Evolutionary conservation across 208 protist species (phyloP).

Genomic region (Trypanosoma theileri): DNA sequence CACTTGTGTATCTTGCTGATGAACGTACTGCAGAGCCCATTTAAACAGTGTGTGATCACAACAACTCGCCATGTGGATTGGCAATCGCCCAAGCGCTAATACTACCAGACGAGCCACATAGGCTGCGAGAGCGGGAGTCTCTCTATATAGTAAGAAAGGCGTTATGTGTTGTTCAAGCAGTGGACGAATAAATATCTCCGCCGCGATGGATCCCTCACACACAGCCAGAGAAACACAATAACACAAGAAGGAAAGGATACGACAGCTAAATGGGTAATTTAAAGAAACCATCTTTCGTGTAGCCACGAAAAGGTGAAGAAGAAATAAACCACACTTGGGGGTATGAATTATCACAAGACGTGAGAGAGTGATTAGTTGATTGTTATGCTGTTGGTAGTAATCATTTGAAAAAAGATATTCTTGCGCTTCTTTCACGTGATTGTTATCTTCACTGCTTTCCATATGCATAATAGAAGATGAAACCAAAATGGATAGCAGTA

Average conservation of each 20-base stretch:
- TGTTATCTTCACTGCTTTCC: background rate
- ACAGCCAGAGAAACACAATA: constrained; percentile 14
- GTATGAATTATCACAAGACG: constrained; percentile 18
- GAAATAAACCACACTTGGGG: constrained; percentile 16
- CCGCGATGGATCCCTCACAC: background rate
- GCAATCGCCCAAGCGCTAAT: constrained; percentile 24
- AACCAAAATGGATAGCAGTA: constrained; percentile 21
- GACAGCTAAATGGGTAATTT: constrained; percentile 7
- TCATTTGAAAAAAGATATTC: constrained; percentile 22
- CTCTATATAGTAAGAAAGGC: constrained; percentile 22
- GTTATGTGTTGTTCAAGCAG: constrained; percentile 29
- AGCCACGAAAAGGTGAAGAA: constrained; percentile 17
- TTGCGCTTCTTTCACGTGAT: background rate
- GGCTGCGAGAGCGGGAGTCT: constrained; percentile 15
- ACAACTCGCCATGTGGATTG: constrained; percentile 8
- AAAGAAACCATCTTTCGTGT: constrained; percentile 2
- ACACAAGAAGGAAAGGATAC: constrained; percentile 24
- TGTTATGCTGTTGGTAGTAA: background rate
- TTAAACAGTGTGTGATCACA: constrained; percentile 33
- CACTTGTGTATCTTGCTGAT: background rate
- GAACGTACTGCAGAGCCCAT: constrained; percentile 23
- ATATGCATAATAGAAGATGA: constrained; percentile 16
- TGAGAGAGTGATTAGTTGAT: background rate
- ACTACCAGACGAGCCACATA: constrained; percentile 29
- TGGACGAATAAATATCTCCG: background rate